Conservation (phyloP, 1,284 basidiomycete species). For the Inonotus hispidus region DNA sequence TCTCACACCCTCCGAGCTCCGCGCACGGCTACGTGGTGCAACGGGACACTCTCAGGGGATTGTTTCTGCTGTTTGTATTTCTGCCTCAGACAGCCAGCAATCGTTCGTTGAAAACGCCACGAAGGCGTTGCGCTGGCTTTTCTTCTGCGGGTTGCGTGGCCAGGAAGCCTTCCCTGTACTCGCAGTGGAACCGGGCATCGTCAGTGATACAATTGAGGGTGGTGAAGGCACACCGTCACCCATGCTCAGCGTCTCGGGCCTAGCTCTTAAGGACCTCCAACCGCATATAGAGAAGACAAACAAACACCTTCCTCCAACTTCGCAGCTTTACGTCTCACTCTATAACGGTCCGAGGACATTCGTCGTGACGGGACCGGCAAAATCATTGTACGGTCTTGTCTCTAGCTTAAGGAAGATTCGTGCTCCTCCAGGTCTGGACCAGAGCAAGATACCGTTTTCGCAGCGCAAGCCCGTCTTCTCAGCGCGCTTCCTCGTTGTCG, state of each 20-base stretch:
- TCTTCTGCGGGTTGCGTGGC: conserved; percentile 90
- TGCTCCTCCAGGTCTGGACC: conserved; percentile 84
- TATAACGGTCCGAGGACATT: conserved; percentile 90
- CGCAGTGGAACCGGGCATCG: conserved; percentile 83
- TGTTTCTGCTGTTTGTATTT: conserved; percentile 85
- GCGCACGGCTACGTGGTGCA: conserved; percentile 72
- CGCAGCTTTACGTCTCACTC: conserved; percentile 81
- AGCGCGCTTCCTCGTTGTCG: conserved; percentile 89
- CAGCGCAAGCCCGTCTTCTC: conserved; percentile 94
- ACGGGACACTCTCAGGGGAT: conserved; percentile 98
- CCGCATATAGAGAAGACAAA: conserved; percentile 87
- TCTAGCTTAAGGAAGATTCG: conserved; percentile 86
- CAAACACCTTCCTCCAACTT: conserved; percentile 74
- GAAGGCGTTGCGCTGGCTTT: conserved; percentile 88
- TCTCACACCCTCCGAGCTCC: conserved; percentile 77
- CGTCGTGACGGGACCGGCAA: conserved; percentile 90
- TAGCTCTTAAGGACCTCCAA: conserved; percentile 74
- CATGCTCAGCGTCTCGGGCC: conserved; percentile 89
- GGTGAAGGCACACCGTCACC: conserved; percentile 92
- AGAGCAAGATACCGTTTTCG: conserved; percentile 90
- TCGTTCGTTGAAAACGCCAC: conserved; percentile 70
- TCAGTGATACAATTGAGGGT: conserved; percentile 84
- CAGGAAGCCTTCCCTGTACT: conserved; percentile 95
- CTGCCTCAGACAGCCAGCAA: conserved; percentile 74
- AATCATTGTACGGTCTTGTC: conserved; percentile 91